Conservation (phyloP, 2,329 filamentous ascomycete species). For the Akanthomyces dipterigenus region DNA sequence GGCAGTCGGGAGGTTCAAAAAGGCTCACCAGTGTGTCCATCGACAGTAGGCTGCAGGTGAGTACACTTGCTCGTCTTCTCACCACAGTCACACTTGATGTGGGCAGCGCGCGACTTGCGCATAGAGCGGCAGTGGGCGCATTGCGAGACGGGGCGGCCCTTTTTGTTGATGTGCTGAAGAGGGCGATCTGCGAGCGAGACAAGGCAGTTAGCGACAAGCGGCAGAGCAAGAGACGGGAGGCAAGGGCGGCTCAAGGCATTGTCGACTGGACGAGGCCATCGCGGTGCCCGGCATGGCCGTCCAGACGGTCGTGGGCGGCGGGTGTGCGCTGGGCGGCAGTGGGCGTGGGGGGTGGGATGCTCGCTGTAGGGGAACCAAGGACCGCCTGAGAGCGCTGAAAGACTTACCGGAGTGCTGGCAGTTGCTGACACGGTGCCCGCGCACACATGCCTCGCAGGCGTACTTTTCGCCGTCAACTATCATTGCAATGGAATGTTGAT, state of each 20-base stretch:
- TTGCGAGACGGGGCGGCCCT: constrained; percentile 95
- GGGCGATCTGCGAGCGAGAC: constrained; percentile 61
- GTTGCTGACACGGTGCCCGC: constrained; percentile 97
- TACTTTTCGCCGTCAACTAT: constrained; percentile 94
- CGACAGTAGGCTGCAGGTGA: constrained; percentile 50
- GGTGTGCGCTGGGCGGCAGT: neutral
- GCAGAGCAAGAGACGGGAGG: neutral
- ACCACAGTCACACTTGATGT: constrained; percentile 94
- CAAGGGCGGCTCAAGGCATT: neutral
- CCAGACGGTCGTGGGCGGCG: neutral
- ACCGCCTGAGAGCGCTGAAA: constrained; percentile 7
- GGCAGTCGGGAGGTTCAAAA: neutral
- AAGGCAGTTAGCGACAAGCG: neutral
- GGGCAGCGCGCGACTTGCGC: constrained; percentile 91
- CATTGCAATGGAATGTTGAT: constrained; percentile 42
- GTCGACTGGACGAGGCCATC: neutral
- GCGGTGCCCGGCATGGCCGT: neutral
- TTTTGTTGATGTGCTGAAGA: constrained; percentile 92
- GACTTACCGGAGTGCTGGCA: constrained; percentile 89
- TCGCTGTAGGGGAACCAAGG: neutral
- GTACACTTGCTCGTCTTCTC: constrained; percentile 75
- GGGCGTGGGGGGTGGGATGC: constrained; percentile 1
- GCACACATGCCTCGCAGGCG: constrained; percentile 96
- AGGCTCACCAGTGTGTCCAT: constrained; percentile 53
- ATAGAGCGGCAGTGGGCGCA: constrained; percentile 93